Conservation (phyloP, 2,329 filamentous ascomycete genomes). For the Cladosporium sp. region DNA sequence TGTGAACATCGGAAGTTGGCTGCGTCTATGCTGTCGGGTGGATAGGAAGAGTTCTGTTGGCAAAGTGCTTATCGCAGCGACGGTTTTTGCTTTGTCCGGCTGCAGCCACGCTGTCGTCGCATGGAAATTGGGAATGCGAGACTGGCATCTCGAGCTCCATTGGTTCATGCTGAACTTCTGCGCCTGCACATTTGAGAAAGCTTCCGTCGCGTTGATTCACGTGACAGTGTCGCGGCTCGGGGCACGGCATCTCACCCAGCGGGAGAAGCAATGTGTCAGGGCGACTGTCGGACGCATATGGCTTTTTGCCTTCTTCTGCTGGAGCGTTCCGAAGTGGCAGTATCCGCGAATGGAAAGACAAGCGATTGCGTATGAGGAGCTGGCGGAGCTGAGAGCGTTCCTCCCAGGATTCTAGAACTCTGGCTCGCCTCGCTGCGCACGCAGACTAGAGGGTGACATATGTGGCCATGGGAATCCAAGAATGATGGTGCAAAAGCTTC, state of each 20-base stretch:
- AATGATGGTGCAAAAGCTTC: too few relatives aligned
- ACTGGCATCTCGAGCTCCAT: background rate
- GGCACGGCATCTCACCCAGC: too few relatives aligned
- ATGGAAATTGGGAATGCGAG: background rate
- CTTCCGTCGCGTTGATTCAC: too few relatives aligned
- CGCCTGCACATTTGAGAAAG: background rate
- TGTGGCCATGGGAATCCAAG: too few relatives aligned
- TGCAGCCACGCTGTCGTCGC: background rate
- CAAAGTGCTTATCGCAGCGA: too few relatives aligned
- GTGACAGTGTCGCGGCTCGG: too few relatives aligned
- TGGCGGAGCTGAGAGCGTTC: too few relatives aligned
- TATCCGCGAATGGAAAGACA: background rate
- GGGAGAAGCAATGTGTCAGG: background rate
- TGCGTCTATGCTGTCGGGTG: background rate
- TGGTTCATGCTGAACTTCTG: background rate
- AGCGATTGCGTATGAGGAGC: too few relatives aligned
- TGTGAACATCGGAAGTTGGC: background rate
- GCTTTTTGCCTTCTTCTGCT: background rate
- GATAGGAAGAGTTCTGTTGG: too few relatives aligned
- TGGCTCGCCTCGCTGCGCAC: too few relatives aligned
- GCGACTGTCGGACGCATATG: background rate
- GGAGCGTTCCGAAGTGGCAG: background rate
- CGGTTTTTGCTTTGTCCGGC: background rate
- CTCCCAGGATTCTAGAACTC: too few relatives aligned
- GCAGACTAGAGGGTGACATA: too few relatives aligned